Conservation (phyloP, 306 rosid genomes). For the Lathyrus oleraceus region DNA sequence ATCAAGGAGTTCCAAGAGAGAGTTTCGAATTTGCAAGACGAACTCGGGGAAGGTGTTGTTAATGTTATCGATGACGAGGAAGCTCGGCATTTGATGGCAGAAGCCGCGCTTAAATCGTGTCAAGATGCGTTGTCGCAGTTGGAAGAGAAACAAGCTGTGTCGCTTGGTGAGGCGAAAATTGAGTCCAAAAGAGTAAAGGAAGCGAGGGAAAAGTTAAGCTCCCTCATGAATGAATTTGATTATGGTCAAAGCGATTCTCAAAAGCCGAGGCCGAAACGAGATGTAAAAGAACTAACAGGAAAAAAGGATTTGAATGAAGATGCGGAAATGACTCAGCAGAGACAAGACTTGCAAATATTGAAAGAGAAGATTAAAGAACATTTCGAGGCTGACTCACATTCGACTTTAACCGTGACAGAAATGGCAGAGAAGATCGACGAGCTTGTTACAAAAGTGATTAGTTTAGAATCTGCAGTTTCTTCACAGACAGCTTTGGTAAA, state of each 20-base stretch:
- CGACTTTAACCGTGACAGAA: conserved; percentile 63
- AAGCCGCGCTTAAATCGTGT: conserved; percentile 77
- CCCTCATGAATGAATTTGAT: conserved; percentile 52
- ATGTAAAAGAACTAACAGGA: conserved; percentile 21
- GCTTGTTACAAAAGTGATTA: conserved; percentile 76
- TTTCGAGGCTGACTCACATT: conserved; percentile 42
- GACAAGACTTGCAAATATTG: conserved; percentile 49
- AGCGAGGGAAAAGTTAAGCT: conserved; percentile 49
- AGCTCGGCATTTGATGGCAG: conserved; percentile 91
- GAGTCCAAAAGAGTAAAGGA: conserved; percentile 63
- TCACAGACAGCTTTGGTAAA: conserved; percentile 71
- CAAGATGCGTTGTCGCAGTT: conserved; percentile 62
- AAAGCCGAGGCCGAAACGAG: conserved; percentile 30
- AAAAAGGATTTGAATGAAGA: conserved; percentile 39
- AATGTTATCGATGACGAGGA: conserved; percentile 82
- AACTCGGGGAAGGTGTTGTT: conserved; percentile 73
- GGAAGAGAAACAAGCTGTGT: conserved; percentile 61
- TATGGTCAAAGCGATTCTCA: conserved; percentile 28
- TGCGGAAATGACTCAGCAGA: conserved; percentile 40
- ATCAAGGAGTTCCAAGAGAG: conserved; percentile 70
- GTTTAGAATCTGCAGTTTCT: conserved; percentile 74
- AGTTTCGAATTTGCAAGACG: conserved; percentile 73
- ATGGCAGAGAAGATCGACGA: conserved; percentile 88
- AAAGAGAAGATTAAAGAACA: conserved; percentile 61
- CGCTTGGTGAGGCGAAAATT: conserved; percentile 58